Conservation (phyloP, 202 grass and related monocot species). For the Carex arenaria region DNA sequence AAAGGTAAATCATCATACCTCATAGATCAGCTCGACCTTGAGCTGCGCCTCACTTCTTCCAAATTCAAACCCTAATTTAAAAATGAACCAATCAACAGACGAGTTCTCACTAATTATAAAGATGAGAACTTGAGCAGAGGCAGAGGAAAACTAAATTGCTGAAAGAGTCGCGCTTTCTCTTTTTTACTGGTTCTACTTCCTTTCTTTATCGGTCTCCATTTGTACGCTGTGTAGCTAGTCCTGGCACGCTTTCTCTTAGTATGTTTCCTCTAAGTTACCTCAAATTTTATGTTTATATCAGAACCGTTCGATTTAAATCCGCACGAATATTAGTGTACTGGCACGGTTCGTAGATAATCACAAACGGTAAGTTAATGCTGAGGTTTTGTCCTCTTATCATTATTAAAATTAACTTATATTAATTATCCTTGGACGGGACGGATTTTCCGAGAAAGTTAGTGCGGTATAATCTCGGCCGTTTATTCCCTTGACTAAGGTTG, state of each 20-base stretch:
- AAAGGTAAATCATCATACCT: slow-evolving; percentile 9
- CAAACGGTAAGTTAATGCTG: too few species aligned
- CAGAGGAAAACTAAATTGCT: neutral
- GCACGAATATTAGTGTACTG: too few species aligned
- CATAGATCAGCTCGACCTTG: neutral
- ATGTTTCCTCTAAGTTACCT: too few species aligned
- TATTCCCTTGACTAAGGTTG: neutral
- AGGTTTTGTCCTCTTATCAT: neutral
- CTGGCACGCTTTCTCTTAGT: neutral
- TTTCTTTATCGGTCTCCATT: neutral
- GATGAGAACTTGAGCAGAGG: neutral
- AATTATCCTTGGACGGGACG: neutral
- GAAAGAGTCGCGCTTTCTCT: neutral
- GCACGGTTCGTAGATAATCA: too few species aligned
- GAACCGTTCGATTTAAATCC: too few species aligned
- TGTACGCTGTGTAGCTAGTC: neutral
- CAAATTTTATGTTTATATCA: too few species aligned
- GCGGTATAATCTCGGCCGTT: neutral
- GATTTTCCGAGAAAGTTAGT: neutral
- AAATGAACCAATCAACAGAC: neutral
- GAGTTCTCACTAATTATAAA: neutral
- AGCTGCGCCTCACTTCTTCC: neutral
- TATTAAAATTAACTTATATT: neutral
- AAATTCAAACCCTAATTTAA: neutral
- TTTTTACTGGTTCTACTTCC: neutral